Conservation (phyloP, 1,284 basidiomycete genomes). For the Leccinum angustisporum region DNA sequence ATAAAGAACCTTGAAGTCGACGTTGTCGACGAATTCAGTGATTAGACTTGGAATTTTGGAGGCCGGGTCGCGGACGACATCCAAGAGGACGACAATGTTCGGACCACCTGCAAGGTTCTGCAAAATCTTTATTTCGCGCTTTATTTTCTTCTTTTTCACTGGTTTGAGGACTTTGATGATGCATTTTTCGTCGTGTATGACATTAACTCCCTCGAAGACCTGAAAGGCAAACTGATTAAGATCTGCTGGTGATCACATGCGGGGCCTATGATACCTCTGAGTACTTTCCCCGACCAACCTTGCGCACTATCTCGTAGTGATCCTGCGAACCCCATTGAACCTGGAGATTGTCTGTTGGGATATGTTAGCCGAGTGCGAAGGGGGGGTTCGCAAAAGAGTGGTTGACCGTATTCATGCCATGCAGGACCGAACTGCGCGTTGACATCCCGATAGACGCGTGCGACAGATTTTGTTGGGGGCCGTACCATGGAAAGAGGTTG, state of each 20-base stretch:
- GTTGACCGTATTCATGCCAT: conserved; percentile 75
- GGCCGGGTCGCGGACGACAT: conserved; percentile 92
- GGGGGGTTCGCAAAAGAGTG: conserved; percentile 11
- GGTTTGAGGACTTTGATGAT: conserved; percentile 99
- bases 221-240: conserved; percentile 34
- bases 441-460: conserved; percentile 75
- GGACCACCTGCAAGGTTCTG: conserved; percentile 97
- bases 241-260: conserved; percentile 12
- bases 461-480: conserved; percentile 66
- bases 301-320: conserved; percentile 97
- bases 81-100: conserved; percentile 85
- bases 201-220: conserved; percentile 98
- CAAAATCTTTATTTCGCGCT: conserved; percentile 98
- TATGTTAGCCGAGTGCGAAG: conserved; percentile 23
- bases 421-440: conserved; percentile 70
- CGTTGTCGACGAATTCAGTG: conserved; percentile 98
- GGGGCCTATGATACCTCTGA: conserved; percentile 67
- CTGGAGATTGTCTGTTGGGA: conserved; percentile 75
- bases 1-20: conserved; percentile 97
- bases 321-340: conserved; percentile 96
- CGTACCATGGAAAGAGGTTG: conserved; percentile 50
- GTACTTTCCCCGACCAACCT: conserved; percentile 96
- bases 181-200: conserved; percentile 91
- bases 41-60: conserved; percentile 97
- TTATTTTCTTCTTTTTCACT: conserved; percentile 99